Evolutionary conservation across 768 basidiomycete species (phyloP), one percentile per base, ranked within the genome.

Genomic region (Gymnopilus dilepis): DNA sequence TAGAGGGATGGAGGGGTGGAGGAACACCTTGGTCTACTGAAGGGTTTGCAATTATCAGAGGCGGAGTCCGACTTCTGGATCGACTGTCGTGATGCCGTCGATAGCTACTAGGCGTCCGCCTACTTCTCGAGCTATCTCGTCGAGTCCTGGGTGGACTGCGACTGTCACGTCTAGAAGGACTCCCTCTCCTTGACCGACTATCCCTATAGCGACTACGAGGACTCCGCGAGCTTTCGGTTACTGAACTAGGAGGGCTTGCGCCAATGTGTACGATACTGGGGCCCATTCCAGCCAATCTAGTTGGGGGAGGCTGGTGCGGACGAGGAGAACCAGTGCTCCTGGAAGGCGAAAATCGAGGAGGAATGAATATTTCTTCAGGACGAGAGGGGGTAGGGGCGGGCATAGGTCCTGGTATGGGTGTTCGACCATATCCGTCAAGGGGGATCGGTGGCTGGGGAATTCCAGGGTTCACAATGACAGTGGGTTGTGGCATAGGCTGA

Each of bases 331-430:
- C 67, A 13, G 67, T 68, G 30, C 65, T 62, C 17, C 34, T 43
- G 28, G 43, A 42, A 56, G 37, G 45, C 34, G 61, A 24, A 13
- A 31, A 50, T 33, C 8, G 41, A 5, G 66, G 67, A 5, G 75
- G 74, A 31, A 73, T 67, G 55, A 75, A 76, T 12, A 63, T 61
- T 17, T 58, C 50, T 4, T 45, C 48, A 28, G 21, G 56, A 17
- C 19, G 54, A 15, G 34, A 58, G 13, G 47, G 30, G 5, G 26
- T n/a, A n/a, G 60, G 57, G 15, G 61, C 51, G 9, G 67, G 63
- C 58, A 59, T 60, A 40, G 67, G 53, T 4, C 63, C 61, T 57
- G 60, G 70, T 15, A 64, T 40, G n/a, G 63, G 63, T 9, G 34
- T 9, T 31, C 58, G 53, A 47, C 58, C 61, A 37, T 67, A 65